Conservation (phyloP, 2,329 filamentous ascomycete genomes). For the Arthrinium puccinioides region DNA sequence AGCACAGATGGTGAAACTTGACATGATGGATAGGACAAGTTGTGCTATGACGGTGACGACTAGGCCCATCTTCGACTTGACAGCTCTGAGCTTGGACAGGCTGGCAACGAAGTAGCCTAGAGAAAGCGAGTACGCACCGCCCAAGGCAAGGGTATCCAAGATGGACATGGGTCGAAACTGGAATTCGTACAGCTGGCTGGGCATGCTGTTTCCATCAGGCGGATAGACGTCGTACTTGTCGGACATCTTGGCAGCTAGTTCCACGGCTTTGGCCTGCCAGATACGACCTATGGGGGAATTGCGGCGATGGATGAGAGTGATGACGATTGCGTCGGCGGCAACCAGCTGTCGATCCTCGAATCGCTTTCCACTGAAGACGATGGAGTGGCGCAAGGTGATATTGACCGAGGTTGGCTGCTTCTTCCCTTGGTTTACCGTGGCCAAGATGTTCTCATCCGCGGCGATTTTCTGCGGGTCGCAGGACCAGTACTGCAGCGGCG, state of each 20-base stretch:
- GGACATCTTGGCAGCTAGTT: slow-evolving; percentile 40
- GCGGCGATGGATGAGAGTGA: slow-evolving; percentile 64
- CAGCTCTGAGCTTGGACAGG: slow-evolving; percentile 61
- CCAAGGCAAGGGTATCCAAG: slow-evolving; percentile 56
- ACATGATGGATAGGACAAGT: slow-evolving; percentile 65
- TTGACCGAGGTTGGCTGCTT: slow-evolving; percentile 61
- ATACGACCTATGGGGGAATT: slow-evolving; percentile 55
- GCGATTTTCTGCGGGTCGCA: slow-evolving; percentile 53
- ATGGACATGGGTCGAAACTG: slow-evolving; percentile 67
- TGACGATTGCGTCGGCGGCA: slow-evolving; percentile 70
- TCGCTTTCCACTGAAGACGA: slow-evolving; percentile 74
- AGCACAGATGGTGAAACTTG: slow-evolving; percentile 73
- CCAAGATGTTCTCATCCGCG: slow-evolving; percentile 54
- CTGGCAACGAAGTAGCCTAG: slow-evolving; percentile 59
- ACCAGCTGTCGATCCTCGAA: slow-evolving; percentile 61
- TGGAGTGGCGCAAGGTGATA: slow-evolving; percentile 67
- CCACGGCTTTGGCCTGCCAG: slow-evolving; percentile 56
- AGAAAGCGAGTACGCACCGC: slow-evolving; percentile 57
- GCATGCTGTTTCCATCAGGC: slow-evolving; percentile 40
- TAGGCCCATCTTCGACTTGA: slow-evolving; percentile 69
- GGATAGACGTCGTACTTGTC: slow-evolving; percentile 58
- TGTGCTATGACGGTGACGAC: slow-evolving; percentile 65
- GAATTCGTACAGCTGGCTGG: slow-evolving; percentile 67
- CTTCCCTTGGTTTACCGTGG: slow-evolving; percentile 61
- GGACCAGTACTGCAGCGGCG: slow-evolving; percentile 76